A percentile compares a stretch with the other conserved stretches of the same genome.
phyloP scores from a whole-genome alignment of 306 rosid species.

The Castanopsis chinensis region DNA sequence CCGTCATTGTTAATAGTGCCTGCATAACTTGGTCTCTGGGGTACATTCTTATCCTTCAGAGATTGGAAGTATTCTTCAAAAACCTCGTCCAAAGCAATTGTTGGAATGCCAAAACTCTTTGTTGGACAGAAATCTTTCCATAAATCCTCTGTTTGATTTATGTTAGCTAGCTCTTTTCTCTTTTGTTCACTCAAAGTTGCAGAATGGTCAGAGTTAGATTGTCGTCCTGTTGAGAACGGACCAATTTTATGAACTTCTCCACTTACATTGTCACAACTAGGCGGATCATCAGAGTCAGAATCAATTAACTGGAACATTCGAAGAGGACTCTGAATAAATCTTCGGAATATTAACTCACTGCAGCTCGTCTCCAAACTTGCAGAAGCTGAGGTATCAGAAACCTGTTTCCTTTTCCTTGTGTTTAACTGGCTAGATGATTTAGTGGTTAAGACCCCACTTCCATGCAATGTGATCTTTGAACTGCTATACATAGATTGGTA shows the following conservation, averaged over 20 bases:
- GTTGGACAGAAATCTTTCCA: slow-evolving; percentile 64
- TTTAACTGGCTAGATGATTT: slow-evolving; percentile 27
- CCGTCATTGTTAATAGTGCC: slow-evolving; percentile 9
- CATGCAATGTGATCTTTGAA: too few relatives aligned
- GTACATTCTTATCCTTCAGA: slow-evolving; percentile 25
- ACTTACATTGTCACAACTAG: slow-evolving; percentile 23
- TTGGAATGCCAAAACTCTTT: slow-evolving; percentile 52
- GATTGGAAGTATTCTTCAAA: slow-evolving; percentile 62
- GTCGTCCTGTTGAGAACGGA: slow-evolving; percentile 26
- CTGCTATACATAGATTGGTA: too few relatives aligned
- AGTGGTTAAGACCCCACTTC: too few relatives aligned
- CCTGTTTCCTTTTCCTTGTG: slow-evolving; percentile 40
- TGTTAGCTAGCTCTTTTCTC: slow-evolving; percentile 15
- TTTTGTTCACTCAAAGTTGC: slow-evolving; percentile 23
- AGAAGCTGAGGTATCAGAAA: slow-evolving; percentile 39
- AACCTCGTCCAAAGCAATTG: slow-evolving; percentile 78
- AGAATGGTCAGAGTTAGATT: slow-evolving; percentile 8
- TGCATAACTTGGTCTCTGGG: slow-evolving; percentile 18
- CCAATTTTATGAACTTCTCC: slow-evolving; percentile 13
- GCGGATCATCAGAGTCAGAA: slow-evolving; percentile 72
- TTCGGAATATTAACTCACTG: slow-evolving; percentile 43
- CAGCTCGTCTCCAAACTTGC: slow-evolving; percentile 30
- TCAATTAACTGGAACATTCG: slow-evolving; percentile 74
- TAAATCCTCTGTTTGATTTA: slow-evolving; percentile 35
- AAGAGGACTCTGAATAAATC: slow-evolving; percentile 70